Base-by-base conservation (phyloP, 768 basidiomycete genomes). In the Panellus pusillus region DNA sequence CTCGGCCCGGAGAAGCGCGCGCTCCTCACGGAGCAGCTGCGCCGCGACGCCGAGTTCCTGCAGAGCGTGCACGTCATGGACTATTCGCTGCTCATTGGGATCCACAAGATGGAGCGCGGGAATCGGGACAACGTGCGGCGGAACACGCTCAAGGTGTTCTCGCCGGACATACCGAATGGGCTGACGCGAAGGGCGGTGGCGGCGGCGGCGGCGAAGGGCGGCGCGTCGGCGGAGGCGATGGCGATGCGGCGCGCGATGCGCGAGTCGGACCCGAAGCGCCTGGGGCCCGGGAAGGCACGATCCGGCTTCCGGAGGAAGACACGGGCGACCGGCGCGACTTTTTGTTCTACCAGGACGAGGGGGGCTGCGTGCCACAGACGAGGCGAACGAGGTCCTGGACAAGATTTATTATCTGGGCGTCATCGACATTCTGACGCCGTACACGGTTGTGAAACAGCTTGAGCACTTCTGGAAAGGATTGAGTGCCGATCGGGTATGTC, bases 341-440 rank as follows among this genome's bases (percentile, higher is more conserved):
- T 66, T 70, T 98, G 24, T 99, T 99, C 71, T 98, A 97, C 66
- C 92, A 95, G 63, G 95, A 99, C 65, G 97, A 98, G 94, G 94
- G 12, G 97, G 97, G 0, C 66, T 96, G 40, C 80, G 89, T 29
- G 92, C 94, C 32, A 97, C 96, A 15, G 85, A 95, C 68, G 95
- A 98, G 63, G 71, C 69, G 9, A 96, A 98, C 68, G 76, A 80
- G 17, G 69, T 77, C 2, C 70, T 87, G 71, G 86, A 88, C 59
- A 83, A 82, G 43, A 88, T 97, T 50, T 97, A 96, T 69, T 98
- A 98, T 69, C 76, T 98, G 9, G 96, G 97, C 19, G 82, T 99
- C 49, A 99, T 99, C 65, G 97, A 99, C 70, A 98, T 98, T 60
- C 73, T 95, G 55, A 98, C 97, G 20, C 96, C 95, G 2, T 99